These are phyloP conservation scores for Hypericum perforatum DNA, from an alignment of 345 rosid genomes.

Conservation along the genomic window DNA sequence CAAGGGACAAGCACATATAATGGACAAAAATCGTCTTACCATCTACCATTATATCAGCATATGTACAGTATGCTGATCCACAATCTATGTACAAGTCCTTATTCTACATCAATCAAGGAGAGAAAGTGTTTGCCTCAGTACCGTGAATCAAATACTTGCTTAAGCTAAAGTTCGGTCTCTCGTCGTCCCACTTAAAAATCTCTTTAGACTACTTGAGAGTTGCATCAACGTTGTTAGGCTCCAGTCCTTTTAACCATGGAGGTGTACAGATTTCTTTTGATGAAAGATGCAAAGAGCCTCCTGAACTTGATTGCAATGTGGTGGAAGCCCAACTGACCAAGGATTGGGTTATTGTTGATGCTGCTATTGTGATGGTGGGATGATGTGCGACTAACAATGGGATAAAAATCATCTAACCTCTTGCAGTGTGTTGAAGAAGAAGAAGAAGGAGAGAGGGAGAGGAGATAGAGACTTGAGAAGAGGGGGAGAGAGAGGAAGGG, in stretches of 20 bases:
- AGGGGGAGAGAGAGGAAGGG: background rate
- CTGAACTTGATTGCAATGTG: constrained; percentile 81
- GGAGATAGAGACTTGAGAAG: background rate
- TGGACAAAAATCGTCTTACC: too few relatives aligned
- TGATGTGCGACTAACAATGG: constrained; percentile 50
- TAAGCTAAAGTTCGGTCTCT: constrained; percentile 47
- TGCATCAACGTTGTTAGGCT: constrained; percentile 40
- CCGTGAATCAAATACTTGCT: constrained; percentile 49
- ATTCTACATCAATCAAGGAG: too few relatives aligned
- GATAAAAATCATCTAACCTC: constrained; percentile 91
- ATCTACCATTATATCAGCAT: too few relatives aligned
- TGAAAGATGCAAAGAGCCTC: constrained; percentile 59
- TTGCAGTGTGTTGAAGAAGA: constrained; percentile 40
- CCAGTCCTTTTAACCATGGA: constrained; percentile 59
- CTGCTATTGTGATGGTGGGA: constrained; percentile 28
- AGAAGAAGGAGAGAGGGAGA: background rate
- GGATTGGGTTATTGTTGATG: constrained; percentile 53
- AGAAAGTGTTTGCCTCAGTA: too few relatives aligned
- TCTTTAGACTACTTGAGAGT: constrained; percentile 73
- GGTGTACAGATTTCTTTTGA: constrained; percentile 63
- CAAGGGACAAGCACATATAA: too few relatives aligned
- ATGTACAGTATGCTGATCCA: too few relatives aligned
- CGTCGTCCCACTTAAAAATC: constrained; percentile 89
- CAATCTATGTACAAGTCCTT: too few relatives aligned
- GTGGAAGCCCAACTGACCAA: constrained; percentile 80